A percentile compares a stretch with the other conserved stretches of the same genome.
Conservation (phyloP, 257 asterid genomes). For the Salvia miltiorrhiza region DNA sequence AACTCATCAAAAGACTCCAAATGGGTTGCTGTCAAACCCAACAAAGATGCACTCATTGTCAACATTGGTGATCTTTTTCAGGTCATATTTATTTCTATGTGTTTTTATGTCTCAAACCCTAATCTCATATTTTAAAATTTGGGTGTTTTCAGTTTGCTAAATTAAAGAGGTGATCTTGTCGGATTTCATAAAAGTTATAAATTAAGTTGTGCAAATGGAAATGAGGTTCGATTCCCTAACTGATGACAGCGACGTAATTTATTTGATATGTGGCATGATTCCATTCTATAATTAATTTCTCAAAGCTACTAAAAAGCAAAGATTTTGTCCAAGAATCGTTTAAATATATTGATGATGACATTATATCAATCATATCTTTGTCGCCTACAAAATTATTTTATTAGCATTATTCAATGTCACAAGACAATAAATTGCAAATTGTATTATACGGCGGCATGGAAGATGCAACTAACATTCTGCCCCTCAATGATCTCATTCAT, state of each 20-base stretch:
- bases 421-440: background rate
- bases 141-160: background rate
- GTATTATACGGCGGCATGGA: background rate
- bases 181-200: background rate
- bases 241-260: background rate
- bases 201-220: background rate
- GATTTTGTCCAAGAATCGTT: slow-evolving; percentile 5
- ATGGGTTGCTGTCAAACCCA: slow-evolving; percentile 68
- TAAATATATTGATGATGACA: too few relatives aligned
- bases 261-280: background rate
- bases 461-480: slow-evolving; percentile 21
- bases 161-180: background rate
- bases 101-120: background rate
- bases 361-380: background rate
- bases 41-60: slow-evolving; percentile 60
- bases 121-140: background rate
- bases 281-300: background rate
- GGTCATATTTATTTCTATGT: too few relatives aligned
- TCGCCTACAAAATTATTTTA: background rate
- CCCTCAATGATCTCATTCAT: slow-evolving; percentile 15
- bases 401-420: background rate
- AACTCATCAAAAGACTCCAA: slow-evolving; percentile 59
- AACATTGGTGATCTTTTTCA: slow-evolving; percentile 85
- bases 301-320: slow-evolving; percentile 21
- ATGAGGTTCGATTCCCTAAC: background rate